Evolutionary conservation across 257 asterid species (phyloP).

Genomic region (Nicotiana tabacum): DNA sequence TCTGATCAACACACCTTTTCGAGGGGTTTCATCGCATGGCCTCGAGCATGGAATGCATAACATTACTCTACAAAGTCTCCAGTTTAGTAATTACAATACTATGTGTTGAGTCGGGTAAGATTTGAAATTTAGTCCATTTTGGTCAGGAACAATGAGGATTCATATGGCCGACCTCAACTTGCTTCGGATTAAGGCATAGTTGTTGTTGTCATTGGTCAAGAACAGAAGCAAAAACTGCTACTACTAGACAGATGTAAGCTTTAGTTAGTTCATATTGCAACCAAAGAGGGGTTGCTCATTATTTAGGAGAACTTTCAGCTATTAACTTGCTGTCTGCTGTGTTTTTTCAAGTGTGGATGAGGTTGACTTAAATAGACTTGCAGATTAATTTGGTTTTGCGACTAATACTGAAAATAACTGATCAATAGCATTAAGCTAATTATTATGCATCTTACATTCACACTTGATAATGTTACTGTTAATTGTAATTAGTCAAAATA

Average conservation of each 20-base stretch:
- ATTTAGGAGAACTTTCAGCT: not conserved
- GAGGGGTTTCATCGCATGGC: conserved; percentile 9
- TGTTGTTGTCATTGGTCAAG: not conserved
- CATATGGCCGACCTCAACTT: not conserved
- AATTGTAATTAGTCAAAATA: not conserved
- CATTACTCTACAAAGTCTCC: conserved; percentile 34
- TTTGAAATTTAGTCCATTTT: conserved; percentile 40
- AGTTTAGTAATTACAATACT: conserved; percentile 35
- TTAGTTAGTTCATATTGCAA: conserved; percentile 7
- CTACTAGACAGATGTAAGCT: not conserved
- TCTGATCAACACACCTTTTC: not conserved
- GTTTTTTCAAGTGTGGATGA: conserved; percentile 3
- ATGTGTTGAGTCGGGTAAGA: conserved; percentile 3
- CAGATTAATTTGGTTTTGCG: not conserved
- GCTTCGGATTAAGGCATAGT: not conserved
- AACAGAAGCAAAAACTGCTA: not conserved
- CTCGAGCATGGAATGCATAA: conserved; percentile 20
- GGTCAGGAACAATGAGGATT: conserved; percentile 10
- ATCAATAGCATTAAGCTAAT: not conserved
- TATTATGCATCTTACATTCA: not conserved
- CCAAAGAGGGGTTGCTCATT: conserved; percentile 3
- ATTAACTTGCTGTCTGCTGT: conserved; percentile 5
- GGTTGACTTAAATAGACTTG: conserved; percentile 9
- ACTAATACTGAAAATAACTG: not conserved
- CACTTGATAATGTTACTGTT: not conserved